A percentile compares a stretch with the other conserved stretches of the same genome.
phyloP scores from a whole-genome alignment of 176 grass and related monocot genomes.

The Zea mays region Zm-B73-REFERENCE-NAM-5.0 NC_050098.1:108714501-108715000 shows the following conservation, averaged over 20 bases:
- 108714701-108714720: constrained; percentile 74
- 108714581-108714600: constrained; percentile 61
- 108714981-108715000: constrained; percentile 75
- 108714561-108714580: constrained; percentile 70
- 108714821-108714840: constrained; percentile 5
- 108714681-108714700: constrained; percentile 84
- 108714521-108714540: constrained; percentile 79
- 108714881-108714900: constrained; percentile 48
- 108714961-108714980: constrained; percentile 79
- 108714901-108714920: constrained; percentile 87
- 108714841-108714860: neutral
- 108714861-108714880: constrained; percentile 90
- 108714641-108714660: constrained; percentile 68
- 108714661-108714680: constrained; percentile 92
- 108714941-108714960: constrained; percentile 60
- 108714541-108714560: constrained; percentile 86
- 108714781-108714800: constrained; percentile 71
- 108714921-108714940: constrained; percentile 91
- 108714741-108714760: constrained; percentile 86
- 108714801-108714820: constrained; percentile 22
- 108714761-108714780: constrained; percentile 79
- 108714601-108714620: constrained; percentile 45
- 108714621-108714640: constrained; percentile 29
- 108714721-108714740: constrained; percentile 91
- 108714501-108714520: constrained; percentile 98